A percentile compares a stretch with the other conserved stretches of the same genome.
Evolutionary conservation across 345 rosid species (phyloP).

Genomic region (Linum usitatissimum): DNA sequence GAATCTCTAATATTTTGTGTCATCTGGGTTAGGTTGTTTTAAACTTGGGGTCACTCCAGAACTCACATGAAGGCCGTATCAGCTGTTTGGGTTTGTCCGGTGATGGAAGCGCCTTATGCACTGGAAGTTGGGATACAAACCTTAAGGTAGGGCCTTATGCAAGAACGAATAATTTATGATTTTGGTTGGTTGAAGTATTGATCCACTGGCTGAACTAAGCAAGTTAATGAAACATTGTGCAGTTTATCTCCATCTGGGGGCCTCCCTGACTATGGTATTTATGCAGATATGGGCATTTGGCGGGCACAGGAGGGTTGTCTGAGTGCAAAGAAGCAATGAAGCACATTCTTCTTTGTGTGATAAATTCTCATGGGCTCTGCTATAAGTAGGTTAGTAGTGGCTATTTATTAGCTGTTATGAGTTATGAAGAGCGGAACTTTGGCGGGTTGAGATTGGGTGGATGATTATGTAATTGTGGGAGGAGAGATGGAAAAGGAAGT

Average conservation of each 20-base stretch:
- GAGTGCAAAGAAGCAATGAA: slow-evolving; percentile 11
- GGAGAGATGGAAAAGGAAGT: too few relatives aligned
- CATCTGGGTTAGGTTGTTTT: slow-evolving; percentile 52
- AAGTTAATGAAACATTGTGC: too few relatives aligned
- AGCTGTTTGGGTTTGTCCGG: slow-evolving; percentile 89
- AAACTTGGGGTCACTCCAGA: slow-evolving; percentile 65
- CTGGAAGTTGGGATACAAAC: slow-evolving; percentile 97
- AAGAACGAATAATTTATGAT: neutral
- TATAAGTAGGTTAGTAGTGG: too few relatives aligned
- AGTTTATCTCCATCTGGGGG: too few relatives aligned
- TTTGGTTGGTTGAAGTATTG: neutral
- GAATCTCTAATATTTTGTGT: slow-evolving; percentile 9
- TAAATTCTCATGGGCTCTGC: neutral
- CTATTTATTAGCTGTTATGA: too few relatives aligned
- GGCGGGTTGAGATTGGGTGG: too few relatives aligned
- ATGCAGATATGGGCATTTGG: slow-evolving; percentile 97
- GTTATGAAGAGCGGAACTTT: too few relatives aligned
- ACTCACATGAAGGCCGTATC: slow-evolving; percentile 61
- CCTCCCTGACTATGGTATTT: neutral
- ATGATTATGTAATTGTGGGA: too few relatives aligned
- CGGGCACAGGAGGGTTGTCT: slow-evolving; percentile 55
- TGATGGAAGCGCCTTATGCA: slow-evolving; percentile 99
- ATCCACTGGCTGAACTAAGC: neutral
- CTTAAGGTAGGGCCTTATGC: slow-evolving; percentile 53
- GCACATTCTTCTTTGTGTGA: neutral